Evolutionary conservation across 2,329 filamentous ascomycete genomes (phyloP).

Genomic region (Ophioceras dolichostomum): DNA sequence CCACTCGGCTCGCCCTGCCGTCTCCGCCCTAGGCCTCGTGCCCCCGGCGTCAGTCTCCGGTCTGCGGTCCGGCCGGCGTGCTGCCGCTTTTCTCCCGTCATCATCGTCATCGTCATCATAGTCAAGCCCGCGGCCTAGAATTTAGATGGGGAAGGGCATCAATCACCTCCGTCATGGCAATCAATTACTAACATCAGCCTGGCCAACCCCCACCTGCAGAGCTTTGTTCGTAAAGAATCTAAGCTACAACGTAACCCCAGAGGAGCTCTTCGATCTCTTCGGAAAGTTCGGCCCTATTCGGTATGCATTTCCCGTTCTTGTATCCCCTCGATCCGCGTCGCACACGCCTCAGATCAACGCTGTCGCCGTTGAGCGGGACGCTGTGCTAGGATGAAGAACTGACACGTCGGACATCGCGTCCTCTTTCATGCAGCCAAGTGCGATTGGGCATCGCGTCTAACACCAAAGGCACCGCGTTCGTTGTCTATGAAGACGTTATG

Average conservation of each 20-base stretch:
- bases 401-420: background rate
- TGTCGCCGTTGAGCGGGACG: no score
- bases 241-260: conserved; percentile 98
- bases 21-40: background rate
- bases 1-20: background rate
- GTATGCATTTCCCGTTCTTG: conserved; percentile 37
- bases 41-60: background rate
- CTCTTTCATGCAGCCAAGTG: conserved; percentile 63
- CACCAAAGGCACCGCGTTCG: conserved; percentile 96
- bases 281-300: conserved; percentile 93
- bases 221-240: conserved; percentile 99
- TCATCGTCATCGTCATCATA: no score
- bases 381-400: no score
- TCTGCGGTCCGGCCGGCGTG: background rate
- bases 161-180: background rate
- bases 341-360: no score
- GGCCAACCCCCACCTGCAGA: no score
- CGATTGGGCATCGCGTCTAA: conserved; percentile 95
- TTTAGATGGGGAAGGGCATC: no score
- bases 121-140: no score
- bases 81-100: no score
- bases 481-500: conserved; percentile 98
- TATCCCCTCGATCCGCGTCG: background rate
- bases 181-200: conserved; percentile 14
- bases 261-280: conserved; percentile 98